Base-by-base conservation (phyloP, 345 rosid genomes). In the Xanthoceras sorbifolium region DNA sequence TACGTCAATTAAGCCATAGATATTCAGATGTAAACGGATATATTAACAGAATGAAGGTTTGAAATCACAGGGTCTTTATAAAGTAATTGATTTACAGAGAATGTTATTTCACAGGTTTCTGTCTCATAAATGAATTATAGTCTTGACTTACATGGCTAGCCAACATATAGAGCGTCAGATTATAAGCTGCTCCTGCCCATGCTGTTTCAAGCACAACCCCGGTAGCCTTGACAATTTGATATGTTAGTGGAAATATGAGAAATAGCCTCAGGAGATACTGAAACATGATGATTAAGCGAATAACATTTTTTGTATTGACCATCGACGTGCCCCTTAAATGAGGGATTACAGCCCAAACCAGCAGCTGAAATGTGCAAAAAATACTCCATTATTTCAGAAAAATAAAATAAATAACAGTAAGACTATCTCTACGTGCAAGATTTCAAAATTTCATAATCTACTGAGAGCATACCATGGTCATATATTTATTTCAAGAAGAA, bases 111-210 rank as follows among this genome's bases (percentile, higher is more conserved):
- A 25, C 23, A 66, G 55, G 18, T 32, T 52, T 65, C 63, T 31
- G 61, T 31, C 15, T 17, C 23, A 1, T 48, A 64, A 52, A 65
- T 34, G 69, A 75, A 22, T 52, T 4, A 34, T n/a, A 61, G 52
- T 34, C 36, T 7, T 34, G 28, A 61, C 85, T 86, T 76, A 88
- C 88, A 82, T 88, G 90, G 81, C 89, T 88, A 44, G 87, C 90
- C 73, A 88, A 74, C 84, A 84, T 76, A 76, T 78, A 88, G 4
- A 86, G 85, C 86, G 85, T 71, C 50, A 88, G 79, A 79, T 88
- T 83, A 68, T 81, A 88, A 40, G 88, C 88, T 14, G 91, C 87
- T 12, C 89, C 89, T 15, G 85, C 88, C 91, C 89, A 88, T 54
- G 91, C 85, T 46, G 82, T 83, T 85, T 86, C 77, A 26, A 78